Evolutionary conservation across 768 basidiomycete species (phyloP), one percentile per base, ranked within the genome.

Genomic region (Auriculariales sp.): DNA sequence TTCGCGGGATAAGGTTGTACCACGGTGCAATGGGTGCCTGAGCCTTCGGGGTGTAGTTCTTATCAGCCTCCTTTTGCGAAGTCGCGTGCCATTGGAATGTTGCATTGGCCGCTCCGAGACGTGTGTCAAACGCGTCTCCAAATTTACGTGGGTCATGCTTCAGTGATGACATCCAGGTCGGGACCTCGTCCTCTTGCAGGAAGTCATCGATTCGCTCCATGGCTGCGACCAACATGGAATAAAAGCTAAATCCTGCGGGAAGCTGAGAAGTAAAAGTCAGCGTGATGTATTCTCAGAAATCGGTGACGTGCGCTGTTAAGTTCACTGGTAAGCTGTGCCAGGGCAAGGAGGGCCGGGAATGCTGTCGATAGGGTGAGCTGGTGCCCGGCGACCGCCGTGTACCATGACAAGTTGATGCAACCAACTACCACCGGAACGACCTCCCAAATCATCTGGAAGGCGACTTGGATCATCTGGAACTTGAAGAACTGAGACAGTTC

Each of bases 201-300:
- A 83, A 88, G 3, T 64, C 69, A 58, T 88, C 79, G 52, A 92
- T 88, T 47, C 87, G 77, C 58, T 82, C 75, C 76, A 90, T n/a
- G 6, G 7, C 35, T 4, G 35, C n/a, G 7, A 36, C n/a, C 15
- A 36, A 5, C 35, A 5, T 7, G 5, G 15, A 12, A 19, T 36
- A 36, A 5, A 7, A 36, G n/a, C 35, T 17, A 19, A 36, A 36
- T 17, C 7, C 7, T 17, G 35, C 5, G 22, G 35, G 35, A 36
- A 36, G 6, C 35, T 36, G 5, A 17, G 5, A 17, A 5, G 6
- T 5, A 17, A 7, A n/a, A n/a, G 35, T 36, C 35, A 36, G 35
- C 6, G n/a, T 4, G 15, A 7, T 5, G 22, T 36, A 12, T 17
- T 4, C n/a, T n/a, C n/a, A n/a, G n/a, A n/a, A n/a, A n/a, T 36